phyloP scores from a whole-genome alignment of 164 flowering plant species.

The Liquidambar formosana region DNA sequence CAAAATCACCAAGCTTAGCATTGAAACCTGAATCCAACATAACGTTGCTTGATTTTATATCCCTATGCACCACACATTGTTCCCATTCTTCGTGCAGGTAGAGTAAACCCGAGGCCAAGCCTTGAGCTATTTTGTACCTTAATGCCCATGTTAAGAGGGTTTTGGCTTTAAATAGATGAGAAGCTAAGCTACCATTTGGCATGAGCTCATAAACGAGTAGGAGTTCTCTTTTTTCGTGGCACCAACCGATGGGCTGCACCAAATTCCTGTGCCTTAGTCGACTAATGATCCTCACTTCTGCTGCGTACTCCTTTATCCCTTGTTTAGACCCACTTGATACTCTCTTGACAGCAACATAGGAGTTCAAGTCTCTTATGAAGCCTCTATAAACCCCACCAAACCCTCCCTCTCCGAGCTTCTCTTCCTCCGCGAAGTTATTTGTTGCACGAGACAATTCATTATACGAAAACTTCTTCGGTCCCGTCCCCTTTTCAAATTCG shows the following conservation, averaged over 20 bases:
- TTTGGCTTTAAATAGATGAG: no score
- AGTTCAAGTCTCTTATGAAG: conserved; percentile 14
- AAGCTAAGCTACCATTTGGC: no score
- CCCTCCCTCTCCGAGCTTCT: conserved; percentile 41
- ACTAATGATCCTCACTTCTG: no score
- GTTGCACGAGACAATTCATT: conserved; percentile 33
- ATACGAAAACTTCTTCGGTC: conserved; percentile 29
- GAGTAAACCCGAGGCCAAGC: conserved; percentile 30
- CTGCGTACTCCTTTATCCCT: no score
- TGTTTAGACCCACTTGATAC: conserved; percentile 28
- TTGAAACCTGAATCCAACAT: no score
- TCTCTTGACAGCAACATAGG: conserved; percentile 34
- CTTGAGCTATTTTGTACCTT: conserved; percentile 33
- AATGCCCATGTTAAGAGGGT: no score
- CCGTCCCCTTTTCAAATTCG: conserved; percentile 23
- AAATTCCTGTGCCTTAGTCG: no score
- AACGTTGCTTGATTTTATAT: no score
- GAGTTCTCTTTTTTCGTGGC: conserved; percentile 29
- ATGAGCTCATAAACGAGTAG: no score
- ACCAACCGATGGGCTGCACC: conserved; percentile 40
- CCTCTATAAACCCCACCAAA: conserved; percentile 38
- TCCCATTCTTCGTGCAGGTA: conserved; percentile 50
- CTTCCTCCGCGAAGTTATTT: conserved; percentile 23
- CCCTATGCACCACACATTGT: no score
- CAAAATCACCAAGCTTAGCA: no score